Evolutionary conservation across 441 rosid genomes (phyloP).

Genomic region (Bocquillonia castaneifolia): DNA sequence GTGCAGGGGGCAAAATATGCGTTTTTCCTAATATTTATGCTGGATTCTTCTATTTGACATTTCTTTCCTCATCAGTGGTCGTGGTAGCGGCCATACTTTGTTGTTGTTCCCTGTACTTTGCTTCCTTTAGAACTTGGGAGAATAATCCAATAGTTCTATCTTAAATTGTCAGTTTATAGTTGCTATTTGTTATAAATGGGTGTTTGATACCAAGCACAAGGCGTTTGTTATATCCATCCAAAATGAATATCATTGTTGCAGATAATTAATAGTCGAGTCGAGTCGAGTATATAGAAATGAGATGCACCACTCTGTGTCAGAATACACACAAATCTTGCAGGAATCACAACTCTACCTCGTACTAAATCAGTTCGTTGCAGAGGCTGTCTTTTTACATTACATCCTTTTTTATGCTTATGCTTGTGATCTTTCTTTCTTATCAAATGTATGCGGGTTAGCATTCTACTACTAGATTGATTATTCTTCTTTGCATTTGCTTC

Average conservation of each 20-base stretch:
- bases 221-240: no score
- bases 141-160: background rate
- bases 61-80: background rate
- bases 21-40: background rate
- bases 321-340: slow-evolving; percentile 64
- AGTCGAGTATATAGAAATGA: slow-evolving; percentile 72
- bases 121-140: slow-evolving; percentile 9
- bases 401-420: no score
- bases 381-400: slow-evolving; percentile 89
- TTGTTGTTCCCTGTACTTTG: background rate
- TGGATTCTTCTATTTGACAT: background rate
- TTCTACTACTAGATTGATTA: no score
- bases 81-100: background rate
- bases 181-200: background rate
- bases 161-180: background rate
- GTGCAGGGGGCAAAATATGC: no score
- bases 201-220: no score
- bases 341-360: slow-evolving; percentile 91
- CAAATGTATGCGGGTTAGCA: background rate
- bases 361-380: slow-evolving; percentile 71
- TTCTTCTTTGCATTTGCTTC: no score
- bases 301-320: slow-evolving; percentile 60
- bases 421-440: no score
- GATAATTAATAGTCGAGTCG: no score
- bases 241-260: no score